These are phyloP conservation scores for Fusarium nelsonii DNA, from an alignment of 2,329 filamentous ascomycete species.

Conservation along the genomic window DNA sequence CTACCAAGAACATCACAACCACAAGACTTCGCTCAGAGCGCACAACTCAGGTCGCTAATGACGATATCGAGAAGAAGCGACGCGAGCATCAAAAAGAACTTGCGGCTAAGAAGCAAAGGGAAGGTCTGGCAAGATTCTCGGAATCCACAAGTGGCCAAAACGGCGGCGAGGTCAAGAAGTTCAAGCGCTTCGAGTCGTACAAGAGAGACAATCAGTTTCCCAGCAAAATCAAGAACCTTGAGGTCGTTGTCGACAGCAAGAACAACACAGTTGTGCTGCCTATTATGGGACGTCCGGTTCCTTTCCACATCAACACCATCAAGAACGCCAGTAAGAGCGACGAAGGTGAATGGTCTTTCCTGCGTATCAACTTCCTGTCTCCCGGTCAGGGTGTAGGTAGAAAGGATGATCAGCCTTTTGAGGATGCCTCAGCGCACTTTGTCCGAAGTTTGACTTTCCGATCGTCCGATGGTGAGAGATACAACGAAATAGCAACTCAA, in stretches of 20 bases:
- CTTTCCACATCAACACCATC: conserved; percentile 97
- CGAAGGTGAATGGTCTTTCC: conserved; percentile 91
- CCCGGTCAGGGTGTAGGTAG: conserved; percentile 96
- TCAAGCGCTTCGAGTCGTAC: conserved; percentile 99
- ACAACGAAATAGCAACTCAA: conserved; percentile 90
- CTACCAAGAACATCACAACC: conserved; percentile 94
- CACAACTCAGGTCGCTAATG: conserved; percentile 81
- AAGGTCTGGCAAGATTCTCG: conserved; percentile 86
- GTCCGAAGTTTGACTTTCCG: conserved; percentile 95
- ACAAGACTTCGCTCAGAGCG: conserved; percentile 92
- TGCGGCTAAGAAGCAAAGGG: conserved; percentile 87
- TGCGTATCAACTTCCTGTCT: conserved; percentile 97
- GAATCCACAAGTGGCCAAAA: conserved; percentile 88
- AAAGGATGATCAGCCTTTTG: conserved; percentile 97
- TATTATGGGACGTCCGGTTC: conserved; percentile 96
- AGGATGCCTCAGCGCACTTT: conserved; percentile 95
- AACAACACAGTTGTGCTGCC: conserved; percentile 91
- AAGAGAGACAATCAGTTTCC: conserved; percentile 97
- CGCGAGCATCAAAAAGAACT: conserved; percentile 93
- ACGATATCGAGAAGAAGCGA: conserved; percentile 87
- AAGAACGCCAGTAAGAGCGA: conserved; percentile 99
- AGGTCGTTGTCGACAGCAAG: conserved; percentile 91
- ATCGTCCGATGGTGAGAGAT: conserved; percentile 87
- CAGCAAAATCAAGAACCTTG: conserved; percentile 81
- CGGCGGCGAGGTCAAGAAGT: conserved; percentile 95